Conservation (phyloP, 2,329 filamentous ascomycete species). For the Fusarium globosum region DNA sequence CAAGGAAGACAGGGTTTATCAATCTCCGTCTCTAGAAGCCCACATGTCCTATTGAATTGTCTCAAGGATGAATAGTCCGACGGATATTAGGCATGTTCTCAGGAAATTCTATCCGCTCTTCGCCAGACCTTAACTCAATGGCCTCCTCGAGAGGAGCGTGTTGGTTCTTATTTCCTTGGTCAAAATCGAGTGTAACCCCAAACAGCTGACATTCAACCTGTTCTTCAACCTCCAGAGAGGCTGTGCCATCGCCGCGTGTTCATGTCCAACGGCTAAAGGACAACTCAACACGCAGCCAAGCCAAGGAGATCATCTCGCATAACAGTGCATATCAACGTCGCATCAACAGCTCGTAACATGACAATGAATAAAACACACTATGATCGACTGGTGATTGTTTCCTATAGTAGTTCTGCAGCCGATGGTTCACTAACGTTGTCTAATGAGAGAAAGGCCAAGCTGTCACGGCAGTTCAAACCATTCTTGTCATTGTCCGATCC, state of each 20-base stretch:
- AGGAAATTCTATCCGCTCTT: neutral
- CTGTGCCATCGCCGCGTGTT: slow-evolving; percentile 28
- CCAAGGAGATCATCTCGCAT: slow-evolving; percentile 24
- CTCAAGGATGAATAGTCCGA: neutral
- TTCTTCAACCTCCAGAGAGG: slow-evolving; percentile 10
- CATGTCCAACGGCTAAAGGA: slow-evolving; percentile 35
- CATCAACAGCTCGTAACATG: slow-evolving; percentile 16
- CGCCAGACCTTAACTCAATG: neutral
- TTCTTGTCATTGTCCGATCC: slow-evolving; percentile 10
- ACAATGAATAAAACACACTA: slow-evolving; percentile 9
- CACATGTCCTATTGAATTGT: neutral
- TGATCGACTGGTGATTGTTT: slow-evolving; percentile 30
- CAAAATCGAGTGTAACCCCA: slow-evolving; percentile 17
- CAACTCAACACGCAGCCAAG: slow-evolving; percentile 4
- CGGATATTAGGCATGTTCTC: neutral
- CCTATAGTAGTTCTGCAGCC: slow-evolving; percentile 7
- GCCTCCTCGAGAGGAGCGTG: neutral
- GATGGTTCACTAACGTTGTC: neutral
- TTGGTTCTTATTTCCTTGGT: slow-evolving; percentile 10
- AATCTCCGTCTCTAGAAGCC: slow-evolving; percentile 12
- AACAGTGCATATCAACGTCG: slow-evolving; percentile 26
- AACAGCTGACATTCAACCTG: neutral
- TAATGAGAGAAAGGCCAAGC: neutral
- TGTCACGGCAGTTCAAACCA: slow-evolving; percentile 14
- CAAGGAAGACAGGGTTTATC: slow-evolving; percentile 3